phyloP scores from a whole-genome alignment of 2,329 filamentous ascomycete species.

The Phialocephala sp. region DNA sequence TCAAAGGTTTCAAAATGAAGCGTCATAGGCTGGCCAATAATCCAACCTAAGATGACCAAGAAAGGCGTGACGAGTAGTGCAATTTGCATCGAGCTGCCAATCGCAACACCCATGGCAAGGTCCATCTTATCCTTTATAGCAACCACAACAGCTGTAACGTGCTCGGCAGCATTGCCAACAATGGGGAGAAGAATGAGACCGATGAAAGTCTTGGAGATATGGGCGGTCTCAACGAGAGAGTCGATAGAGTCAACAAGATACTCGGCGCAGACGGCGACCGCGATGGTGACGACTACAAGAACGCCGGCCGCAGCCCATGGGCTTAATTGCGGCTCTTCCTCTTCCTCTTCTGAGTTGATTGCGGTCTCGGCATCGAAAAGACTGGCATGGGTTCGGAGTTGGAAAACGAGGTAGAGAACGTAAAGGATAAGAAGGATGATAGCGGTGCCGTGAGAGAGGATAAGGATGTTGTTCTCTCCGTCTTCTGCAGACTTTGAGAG shows the following conservation, averaged over 20 bases:
- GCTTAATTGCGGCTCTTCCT: constrained; percentile 31
- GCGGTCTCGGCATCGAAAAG: constrained; percentile 66
- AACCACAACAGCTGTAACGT: constrained; percentile 81
- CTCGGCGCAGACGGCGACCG: constrained; percentile 77
- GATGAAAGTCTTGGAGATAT: constrained; percentile 82
- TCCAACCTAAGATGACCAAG: constrained; percentile 81
- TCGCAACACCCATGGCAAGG: constrained; percentile 78
- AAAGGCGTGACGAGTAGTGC: constrained; percentile 81
- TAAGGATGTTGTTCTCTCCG: constrained; percentile 63
- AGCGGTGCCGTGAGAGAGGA: constrained; percentile 76
- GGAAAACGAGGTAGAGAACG: constrained; percentile 78
- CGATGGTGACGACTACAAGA: constrained; percentile 70
- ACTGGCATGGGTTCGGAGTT: constrained; percentile 74
- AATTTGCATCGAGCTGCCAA: constrained; percentile 83
- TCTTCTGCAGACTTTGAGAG: constrained; percentile 55
- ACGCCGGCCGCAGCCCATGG: constrained; percentile 50
- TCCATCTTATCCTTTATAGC: constrained; percentile 79
- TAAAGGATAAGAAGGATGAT: constrained; percentile 78
- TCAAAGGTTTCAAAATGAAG: constrained; percentile 83
- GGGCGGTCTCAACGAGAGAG: constrained; percentile 68
- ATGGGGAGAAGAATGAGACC: constrained; percentile 81
- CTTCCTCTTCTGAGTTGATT: constrained; percentile 28
- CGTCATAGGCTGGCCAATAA: constrained; percentile 71
- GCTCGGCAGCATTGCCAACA: constrained; percentile 80
- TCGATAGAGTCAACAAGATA: constrained; percentile 81